Conservation (phyloP, 2,329 filamentous ascomycete genomes). For the Aspergillus amoenus region DNA sequence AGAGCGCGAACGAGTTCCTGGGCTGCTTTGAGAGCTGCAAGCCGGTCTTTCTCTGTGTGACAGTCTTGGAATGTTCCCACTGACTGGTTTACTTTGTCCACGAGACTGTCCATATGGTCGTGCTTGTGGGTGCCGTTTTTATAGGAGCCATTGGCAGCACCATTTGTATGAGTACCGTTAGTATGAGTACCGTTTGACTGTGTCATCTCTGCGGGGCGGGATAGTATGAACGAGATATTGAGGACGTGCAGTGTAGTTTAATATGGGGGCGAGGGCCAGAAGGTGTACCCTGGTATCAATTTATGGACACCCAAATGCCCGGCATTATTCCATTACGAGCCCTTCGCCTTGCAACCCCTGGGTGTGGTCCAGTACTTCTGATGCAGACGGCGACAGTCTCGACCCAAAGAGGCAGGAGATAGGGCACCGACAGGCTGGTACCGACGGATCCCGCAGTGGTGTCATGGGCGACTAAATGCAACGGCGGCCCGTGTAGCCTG, state of each 20-base stretch:
- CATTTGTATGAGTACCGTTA: not conserved
- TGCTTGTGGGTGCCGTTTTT: not conserved
- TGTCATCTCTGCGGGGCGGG: no score
- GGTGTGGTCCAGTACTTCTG: not conserved
- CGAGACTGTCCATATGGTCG: not conserved
- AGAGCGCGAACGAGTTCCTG: constrained; percentile 7
- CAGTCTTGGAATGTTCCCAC: not conserved
- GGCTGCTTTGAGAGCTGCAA: constrained; percentile 10
- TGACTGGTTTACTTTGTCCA: not conserved
- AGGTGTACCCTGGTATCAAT: no score
- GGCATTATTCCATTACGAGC: not conserved
- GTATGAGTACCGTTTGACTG: not conserved
- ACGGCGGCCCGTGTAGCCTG: no score
- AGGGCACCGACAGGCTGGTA: not conserved
- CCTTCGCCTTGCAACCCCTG: not conserved
- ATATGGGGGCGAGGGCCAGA: no score
- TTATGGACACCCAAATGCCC: not conserved
- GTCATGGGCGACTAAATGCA: not conserved
- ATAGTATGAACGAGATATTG: no score
- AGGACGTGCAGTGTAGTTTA: no score
- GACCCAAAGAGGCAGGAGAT: not conserved
- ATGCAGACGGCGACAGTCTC: not conserved
- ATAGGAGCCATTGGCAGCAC: not conserved
- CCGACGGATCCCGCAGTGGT: not conserved
- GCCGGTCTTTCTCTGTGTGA: constrained; percentile 2